phyloP scores from a whole-genome alignment of 768 basidiomycete genomes.

The Calocybe gangraenosa region DNA sequence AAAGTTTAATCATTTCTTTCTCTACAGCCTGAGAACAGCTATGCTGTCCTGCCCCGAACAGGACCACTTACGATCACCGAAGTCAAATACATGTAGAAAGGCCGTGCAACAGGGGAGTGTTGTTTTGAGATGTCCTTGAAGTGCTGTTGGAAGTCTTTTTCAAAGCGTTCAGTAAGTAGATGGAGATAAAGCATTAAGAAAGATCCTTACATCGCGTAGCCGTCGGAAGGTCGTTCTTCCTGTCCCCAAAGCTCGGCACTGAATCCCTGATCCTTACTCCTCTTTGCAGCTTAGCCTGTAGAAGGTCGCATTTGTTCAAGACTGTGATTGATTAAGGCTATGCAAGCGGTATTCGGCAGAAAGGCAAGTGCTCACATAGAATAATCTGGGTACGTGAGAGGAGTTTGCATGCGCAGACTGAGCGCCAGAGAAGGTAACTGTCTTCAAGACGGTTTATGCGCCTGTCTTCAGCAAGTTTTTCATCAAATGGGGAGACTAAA shows the following conservation, averaged over 20 bases:
- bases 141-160: conserved; percentile 71
- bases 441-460: conserved; percentile 74
- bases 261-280: conserved; percentile 64
- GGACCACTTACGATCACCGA: conserved; percentile 63
- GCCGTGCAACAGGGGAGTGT: conserved; percentile 58
- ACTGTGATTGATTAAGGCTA: conserved; percentile 25
- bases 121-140: conserved; percentile 70
- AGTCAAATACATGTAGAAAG: conserved; percentile 71
- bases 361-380: conserved; percentile 31
- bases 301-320: conserved; percentile 69
- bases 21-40: conserved; percentile 2
- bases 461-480: conserved; percentile 67
- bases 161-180: conserved; percentile 5
- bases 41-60: conserved; percentile 3
- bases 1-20: conserved; percentile 9
- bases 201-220: conserved; percentile 64
- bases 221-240: conserved; percentile 64
- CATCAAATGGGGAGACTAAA: conserved; percentile 76
- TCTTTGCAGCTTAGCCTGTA: conserved; percentile 66
- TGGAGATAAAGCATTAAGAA: conserved; percentile 1
- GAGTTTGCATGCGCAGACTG: conserved; percentile 66
- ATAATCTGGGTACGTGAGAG: conserved; percentile 56
- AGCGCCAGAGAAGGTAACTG: conserved; percentile 70
- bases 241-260: conserved; percentile 70
- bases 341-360: not conserved